Conservation (phyloP, 2,329 filamentous ascomycete species). For the Curvularia lunata region DNA sequence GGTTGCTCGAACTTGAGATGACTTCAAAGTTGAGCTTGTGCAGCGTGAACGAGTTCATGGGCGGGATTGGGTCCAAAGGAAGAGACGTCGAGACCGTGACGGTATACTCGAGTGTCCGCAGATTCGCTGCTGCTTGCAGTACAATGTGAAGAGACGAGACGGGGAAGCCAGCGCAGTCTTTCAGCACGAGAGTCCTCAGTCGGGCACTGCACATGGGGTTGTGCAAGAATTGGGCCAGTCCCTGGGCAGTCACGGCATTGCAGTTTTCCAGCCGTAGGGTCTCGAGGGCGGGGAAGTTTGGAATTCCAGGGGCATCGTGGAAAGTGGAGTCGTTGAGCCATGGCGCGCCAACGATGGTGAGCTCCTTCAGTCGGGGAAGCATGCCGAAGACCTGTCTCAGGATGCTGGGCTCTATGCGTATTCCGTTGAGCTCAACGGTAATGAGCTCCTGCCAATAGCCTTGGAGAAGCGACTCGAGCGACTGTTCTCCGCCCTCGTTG, state of each 20-base stretch:
- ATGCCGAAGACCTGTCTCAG: constrained; percentile 74
- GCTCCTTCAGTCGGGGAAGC: constrained; percentile 70
- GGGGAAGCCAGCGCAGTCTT: constrained; percentile 70
- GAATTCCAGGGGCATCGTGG: constrained; percentile 67
- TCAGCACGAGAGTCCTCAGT: constrained; percentile 72
- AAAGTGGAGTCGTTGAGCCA: constrained; percentile 82
- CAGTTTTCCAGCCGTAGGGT: constrained; percentile 75
- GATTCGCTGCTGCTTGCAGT: constrained; percentile 62
- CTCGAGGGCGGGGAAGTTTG: constrained; percentile 75
- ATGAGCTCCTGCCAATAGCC: constrained; percentile 74
- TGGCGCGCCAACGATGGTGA: constrained; percentile 74
- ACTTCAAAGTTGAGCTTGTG: constrained; percentile 83
- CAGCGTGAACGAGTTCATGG: constrained; percentile 72
- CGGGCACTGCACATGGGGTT: constrained; percentile 61
- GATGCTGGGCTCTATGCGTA: constrained; percentile 72
- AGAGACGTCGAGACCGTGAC: constrained; percentile 64
- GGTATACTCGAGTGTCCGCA: constrained; percentile 65
- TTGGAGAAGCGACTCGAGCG: constrained; percentile 72
- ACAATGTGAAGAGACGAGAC: constrained; percentile 67
- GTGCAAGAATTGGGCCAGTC: constrained; percentile 72
- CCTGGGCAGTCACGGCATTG: constrained; percentile 73
- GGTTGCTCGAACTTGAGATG: constrained; percentile 64
- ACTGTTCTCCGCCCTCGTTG: constrained; percentile 75
- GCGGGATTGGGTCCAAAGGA: constrained; percentile 63
- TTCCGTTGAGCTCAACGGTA: constrained; percentile 71